phyloP scores from a whole-genome alignment of 2,329 filamentous ascomycete genomes.

The Neurospora crassa region DNA sequence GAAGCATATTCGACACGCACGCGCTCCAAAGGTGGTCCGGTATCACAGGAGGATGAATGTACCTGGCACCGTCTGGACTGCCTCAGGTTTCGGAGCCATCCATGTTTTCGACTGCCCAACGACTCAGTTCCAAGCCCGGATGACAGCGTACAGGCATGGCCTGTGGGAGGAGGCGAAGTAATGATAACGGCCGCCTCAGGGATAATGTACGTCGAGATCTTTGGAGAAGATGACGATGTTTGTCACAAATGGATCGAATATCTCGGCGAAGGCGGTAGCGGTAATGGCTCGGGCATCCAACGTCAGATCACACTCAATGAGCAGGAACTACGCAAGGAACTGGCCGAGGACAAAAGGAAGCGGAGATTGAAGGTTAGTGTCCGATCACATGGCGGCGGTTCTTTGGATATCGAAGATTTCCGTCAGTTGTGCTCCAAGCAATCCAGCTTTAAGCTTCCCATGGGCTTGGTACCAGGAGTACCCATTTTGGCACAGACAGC shows the following conservation, averaged over 20 bases:
- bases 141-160: constrained; percentile 76
- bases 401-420: constrained; percentile 70
- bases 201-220: constrained; percentile 78
- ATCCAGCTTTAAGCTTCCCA: constrained; percentile 66
- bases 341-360: constrained; percentile 66
- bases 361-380: constrained; percentile 61
- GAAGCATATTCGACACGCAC: constrained; percentile 85
- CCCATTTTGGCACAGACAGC: constrained; percentile 52
- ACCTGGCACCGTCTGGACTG: constrained; percentile 84
- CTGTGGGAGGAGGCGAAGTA: constrained; percentile 67
- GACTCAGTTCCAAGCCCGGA: constrained; percentile 59
- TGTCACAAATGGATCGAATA: constrained; percentile 81
- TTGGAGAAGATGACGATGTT: constrained; percentile 65
- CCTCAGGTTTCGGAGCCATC: constrained; percentile 81
- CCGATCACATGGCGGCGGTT: constrained; percentile 67
- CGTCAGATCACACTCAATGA: constrained; percentile 69
- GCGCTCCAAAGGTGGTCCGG: constrained; percentile 69
- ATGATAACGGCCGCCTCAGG: constrained; percentile 72
- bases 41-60: constrained; percentile 73
- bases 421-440: constrained; percentile 60
- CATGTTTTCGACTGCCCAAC: constrained; percentile 75
- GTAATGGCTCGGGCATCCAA: constrained; percentile 34
- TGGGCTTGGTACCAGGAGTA: constrained; percentile 22
- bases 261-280: constrained; percentile 46
- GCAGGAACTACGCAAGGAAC: constrained; percentile 56